Evolutionary conservation across 208 protist species (phyloP).

Genomic region (Leishmania aethiopica): DNA sequence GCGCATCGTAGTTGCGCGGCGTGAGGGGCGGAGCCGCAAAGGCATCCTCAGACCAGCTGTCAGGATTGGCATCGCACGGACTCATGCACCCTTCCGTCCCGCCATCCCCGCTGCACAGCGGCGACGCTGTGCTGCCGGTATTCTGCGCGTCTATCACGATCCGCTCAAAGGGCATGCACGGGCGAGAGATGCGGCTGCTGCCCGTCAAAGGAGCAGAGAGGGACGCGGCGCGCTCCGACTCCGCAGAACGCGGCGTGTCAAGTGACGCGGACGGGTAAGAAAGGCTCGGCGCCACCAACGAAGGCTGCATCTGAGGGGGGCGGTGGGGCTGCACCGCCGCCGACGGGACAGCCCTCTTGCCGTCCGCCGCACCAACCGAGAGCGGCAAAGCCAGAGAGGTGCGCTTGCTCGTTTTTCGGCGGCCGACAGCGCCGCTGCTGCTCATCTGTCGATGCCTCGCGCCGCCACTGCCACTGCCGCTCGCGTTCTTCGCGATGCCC

Average conservation of each 20-base stretch:
- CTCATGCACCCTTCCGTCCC: slow-evolving; percentile 17
- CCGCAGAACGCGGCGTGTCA: background rate
- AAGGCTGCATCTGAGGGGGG: background rate
- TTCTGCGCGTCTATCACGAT: slow-evolving; percentile 22
- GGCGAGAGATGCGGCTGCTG: background rate
- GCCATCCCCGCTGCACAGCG: slow-evolving; percentile 1
- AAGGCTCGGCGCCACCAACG: background rate
- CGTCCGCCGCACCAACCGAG: background rate
- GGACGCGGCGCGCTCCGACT: background rate
- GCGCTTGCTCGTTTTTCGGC: slow-evolving; percentile 1
- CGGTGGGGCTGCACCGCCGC: background rate
- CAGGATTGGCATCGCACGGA: background rate
- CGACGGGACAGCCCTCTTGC: background rate
- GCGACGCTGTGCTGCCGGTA: slow-evolving; percentile 14
- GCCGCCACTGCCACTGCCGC: background rate
- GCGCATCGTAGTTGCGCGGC: slow-evolving; percentile 30
- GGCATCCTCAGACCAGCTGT: background rate
- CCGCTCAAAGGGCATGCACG: slow-evolving; percentile 1
- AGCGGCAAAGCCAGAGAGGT: slow-evolving; percentile 6
- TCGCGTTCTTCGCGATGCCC: slow-evolving; percentile 15
- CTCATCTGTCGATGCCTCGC: slow-evolving; percentile 13
- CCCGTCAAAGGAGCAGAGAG: slow-evolving; percentile 11
- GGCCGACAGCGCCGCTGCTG: slow-evolving; percentile 5
- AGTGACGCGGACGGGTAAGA: background rate
- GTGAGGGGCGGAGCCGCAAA: slow-evolving; percentile 17